A percentile compares a stretch with the other conserved stretches of the same genome.
phyloP scores from a whole-genome alignment of 768 basidiomycete species.

The Tricholomella constricta region DNA sequence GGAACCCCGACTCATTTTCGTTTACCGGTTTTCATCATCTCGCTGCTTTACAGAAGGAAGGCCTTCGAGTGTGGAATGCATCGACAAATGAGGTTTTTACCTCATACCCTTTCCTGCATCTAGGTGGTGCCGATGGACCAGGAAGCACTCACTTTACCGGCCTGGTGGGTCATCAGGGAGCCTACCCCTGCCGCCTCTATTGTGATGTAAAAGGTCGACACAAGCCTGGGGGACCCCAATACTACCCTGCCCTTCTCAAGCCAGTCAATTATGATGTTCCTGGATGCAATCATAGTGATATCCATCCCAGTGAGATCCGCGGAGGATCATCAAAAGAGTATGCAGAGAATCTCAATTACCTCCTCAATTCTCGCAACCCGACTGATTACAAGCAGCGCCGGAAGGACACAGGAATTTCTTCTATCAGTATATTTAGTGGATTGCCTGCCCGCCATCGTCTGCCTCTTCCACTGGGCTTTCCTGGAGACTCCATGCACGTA shows the following conservation, averaged over 20 bases:
- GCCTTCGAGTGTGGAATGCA: slow-evolving; percentile 24
- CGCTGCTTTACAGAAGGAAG: slow-evolving; percentile 18
- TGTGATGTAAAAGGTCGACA: slow-evolving; percentile 26
- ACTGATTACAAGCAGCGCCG: slow-evolving; percentile 15
- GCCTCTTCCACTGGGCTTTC: slow-evolving; percentile 31
- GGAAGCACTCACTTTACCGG: slow-evolving; percentile 28
- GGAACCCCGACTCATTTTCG: slow-evolving; percentile 35
- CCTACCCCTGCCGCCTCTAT: slow-evolving; percentile 34
- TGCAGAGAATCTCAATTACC: neutral
- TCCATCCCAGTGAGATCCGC: neutral
- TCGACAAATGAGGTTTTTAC: slow-evolving; percentile 4
- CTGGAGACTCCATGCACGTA: slow-evolving; percentile 42
- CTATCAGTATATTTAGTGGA: slow-evolving; percentile 33
- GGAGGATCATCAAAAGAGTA: neutral
- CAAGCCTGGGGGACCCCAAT: slow-evolving; percentile 29
- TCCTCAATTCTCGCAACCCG: slow-evolving; percentile 14
- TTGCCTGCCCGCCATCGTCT: slow-evolving; percentile 18
- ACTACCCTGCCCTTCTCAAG: slow-evolving; percentile 28
- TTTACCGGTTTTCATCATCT: slow-evolving; percentile 30
- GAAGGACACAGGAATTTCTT: slow-evolving; percentile 32
- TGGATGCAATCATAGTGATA: slow-evolving; percentile 25
- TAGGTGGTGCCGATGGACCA: slow-evolving; percentile 24
- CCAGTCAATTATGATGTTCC: slow-evolving; percentile 26
- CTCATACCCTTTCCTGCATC: slow-evolving; percentile 15
- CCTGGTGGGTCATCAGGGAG: slow-evolving; percentile 29